Evolutionary conservation across 2,329 filamentous ascomycete genomes (phyloP), one percentile per base, ranked within the genome.

Genomic region (Aspergillus jensenii): DNA sequence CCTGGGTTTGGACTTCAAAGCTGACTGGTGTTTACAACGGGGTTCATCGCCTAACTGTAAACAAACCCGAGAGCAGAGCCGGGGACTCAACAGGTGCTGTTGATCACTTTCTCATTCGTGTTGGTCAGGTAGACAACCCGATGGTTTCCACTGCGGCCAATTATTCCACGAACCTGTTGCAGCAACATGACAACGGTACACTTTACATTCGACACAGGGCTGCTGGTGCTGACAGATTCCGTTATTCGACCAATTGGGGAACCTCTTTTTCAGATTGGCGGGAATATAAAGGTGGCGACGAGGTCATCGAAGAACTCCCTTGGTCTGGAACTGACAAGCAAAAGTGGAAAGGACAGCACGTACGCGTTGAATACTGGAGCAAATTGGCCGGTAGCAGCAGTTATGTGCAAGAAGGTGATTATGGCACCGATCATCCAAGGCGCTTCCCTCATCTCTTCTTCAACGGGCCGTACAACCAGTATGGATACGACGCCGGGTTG

Each of bases 361-460:
- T 88, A 37, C 79, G 81, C 25, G 79, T 88, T 23, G 84, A 88
- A 65, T 89, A 88, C 68, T 89, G 81, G 81, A 86, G 79, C 66
- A 77, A 78, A 54, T 73, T 83, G 52, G 78, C 83, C 19, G 84
- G 84, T 6, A 87, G 84, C 61, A 85, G 83, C 65, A 78, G 80
- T 60, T 84, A 87, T 63, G 71, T 84, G 11, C 84, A 88, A 66
- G 81, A 88, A 63, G 82, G 81, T 39, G 86, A 88, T 69, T 65
- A 81, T 19, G 75, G 71, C 23, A 74, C 73, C 41, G 73, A 69
- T 6, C 68, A 72, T 5, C 73, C 76, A 9, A 76, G 85, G 51
- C 79, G 83, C 31, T 86, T 84, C 66, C 86, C 86, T 5, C 85
- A 88, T 68, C 71, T 88, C 11, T 86, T 84, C 67, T 79, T 84